These are phyloP conservation scores for Metarhizium anisopliae DNA, from an alignment of 2,329 filamentous ascomycete genomes.

Conservation along the genomic window DNA sequence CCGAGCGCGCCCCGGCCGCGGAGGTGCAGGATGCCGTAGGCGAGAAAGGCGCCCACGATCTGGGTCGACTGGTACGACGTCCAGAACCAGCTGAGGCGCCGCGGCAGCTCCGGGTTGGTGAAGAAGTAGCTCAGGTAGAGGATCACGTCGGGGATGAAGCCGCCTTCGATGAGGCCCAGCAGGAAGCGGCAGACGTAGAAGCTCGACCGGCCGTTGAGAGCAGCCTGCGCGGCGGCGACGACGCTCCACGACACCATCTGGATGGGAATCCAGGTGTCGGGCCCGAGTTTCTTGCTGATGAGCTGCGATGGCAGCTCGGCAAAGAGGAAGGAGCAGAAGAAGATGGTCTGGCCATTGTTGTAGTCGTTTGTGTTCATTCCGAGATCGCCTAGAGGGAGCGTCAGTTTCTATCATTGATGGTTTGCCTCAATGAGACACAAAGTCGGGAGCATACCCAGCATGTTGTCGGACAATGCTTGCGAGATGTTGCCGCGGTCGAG, in stretches of 20 bases:
- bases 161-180: constrained; percentile 44
- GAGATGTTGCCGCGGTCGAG: constrained; percentile 27
- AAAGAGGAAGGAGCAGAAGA: constrained; percentile 37
- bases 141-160: constrained; percentile 45
- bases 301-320: constrained; percentile 47
- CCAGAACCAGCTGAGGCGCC: constrained; percentile 22
- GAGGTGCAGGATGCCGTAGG: constrained; percentile 17
- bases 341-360: constrained; percentile 41
- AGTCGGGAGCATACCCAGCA: constrained; percentile 18
- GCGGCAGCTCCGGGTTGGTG: constrained; percentile 20
- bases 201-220: constrained; percentile 16
- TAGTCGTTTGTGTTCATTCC: constrained; percentile 24
- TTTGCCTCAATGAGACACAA: too few relatives aligned
- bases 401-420: too few relatives aligned
- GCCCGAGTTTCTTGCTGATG: constrained; percentile 40
- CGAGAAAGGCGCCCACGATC: constrained; percentile 18
- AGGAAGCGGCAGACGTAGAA: constrained; percentile 24
- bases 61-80: constrained; percentile 17
- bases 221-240: constrained; percentile 23
- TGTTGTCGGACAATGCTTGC: constrained; percentile 25
- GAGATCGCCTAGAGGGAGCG: constrained; percentile 1
- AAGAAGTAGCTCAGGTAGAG: constrained; percentile 24
- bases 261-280: constrained; percentile 39
- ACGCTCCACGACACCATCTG: constrained; percentile 29
- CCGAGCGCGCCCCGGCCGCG: constrained; percentile 3